A percentile compares a stretch with the other conserved stretches of the same genome.
Evolutionary conservation across 805 yeast species (phyloP).

Genomic region (Myxozyma neglecta): DNA sequence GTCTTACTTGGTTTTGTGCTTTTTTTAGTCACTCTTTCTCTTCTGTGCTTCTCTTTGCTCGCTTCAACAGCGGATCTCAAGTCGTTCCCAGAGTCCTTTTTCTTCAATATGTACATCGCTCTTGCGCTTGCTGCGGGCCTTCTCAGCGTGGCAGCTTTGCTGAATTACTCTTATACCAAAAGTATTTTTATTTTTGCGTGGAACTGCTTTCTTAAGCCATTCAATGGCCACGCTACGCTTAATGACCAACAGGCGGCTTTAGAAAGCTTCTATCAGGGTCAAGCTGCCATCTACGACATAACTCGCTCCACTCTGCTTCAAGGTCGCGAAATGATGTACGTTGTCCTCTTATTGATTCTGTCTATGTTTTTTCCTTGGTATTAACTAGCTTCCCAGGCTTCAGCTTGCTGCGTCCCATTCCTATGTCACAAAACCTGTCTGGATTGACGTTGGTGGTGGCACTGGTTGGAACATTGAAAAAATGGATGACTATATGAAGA

Average conservation of each 20-base stretch:
- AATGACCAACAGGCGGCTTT: constrained; percentile 57
- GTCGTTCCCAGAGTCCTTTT: not conserved
- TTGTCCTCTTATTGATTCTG: constrained; percentile 35
- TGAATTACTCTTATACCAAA: constrained; percentile 16
- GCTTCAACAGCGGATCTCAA: not conserved
- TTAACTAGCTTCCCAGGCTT: constrained; percentile 6
- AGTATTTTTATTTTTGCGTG: constrained; percentile 42
- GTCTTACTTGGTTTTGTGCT: no score
- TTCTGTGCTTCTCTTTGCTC: not conserved
- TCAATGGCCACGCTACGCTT: constrained; percentile 42
- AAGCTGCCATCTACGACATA: constrained; percentile 73
- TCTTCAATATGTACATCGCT: constrained; percentile 1
- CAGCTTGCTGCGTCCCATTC: constrained; percentile 18
- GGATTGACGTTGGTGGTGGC: constrained; percentile 85
- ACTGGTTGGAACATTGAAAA: constrained; percentile 80
- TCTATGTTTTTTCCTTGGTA: not conserved
- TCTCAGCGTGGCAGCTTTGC: constrained; percentile 12
- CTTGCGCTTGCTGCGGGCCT: constrained; percentile 16
- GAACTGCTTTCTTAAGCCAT: constrained; percentile 62
- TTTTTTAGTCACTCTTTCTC: not conserved
- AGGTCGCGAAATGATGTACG: constrained; percentile 68
- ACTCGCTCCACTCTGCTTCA: constrained; percentile 66
- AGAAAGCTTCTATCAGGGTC: constrained; percentile 71
- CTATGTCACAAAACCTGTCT: constrained; percentile 48
- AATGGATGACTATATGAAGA: constrained; percentile 51